Evolutionary conservation across 352 stramenopile genomes (phyloP), one percentile per base, ranked within the genome.

Genomic region (Phytophthora rubi): DNA sequence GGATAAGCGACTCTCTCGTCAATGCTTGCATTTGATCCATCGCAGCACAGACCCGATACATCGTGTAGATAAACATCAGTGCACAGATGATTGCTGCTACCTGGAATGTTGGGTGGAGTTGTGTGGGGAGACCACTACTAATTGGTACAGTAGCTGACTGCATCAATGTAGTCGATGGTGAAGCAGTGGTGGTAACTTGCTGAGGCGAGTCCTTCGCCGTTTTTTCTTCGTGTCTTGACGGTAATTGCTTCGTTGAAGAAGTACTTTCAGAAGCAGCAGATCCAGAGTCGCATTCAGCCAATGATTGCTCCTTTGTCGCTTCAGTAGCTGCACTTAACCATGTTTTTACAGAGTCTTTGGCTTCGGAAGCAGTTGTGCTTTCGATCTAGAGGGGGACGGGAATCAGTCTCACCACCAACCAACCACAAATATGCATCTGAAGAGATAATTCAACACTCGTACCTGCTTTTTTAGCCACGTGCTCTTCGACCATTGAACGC

Each of bases 391-490:
- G 15, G 35, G 10, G 10, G 10, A 6, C 10, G 35, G 35, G 5
- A 12, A 9, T 42, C 12, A 42, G 35, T 42, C 35, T 42, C 35
- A 42, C 37, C 10, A 45, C 37, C 6, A 54, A 6, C 10, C n/a
- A 15, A 35, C 18, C 7, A 13, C 23, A 48, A 59, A n/a, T 12
- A 2, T 30, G n/a, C 33, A 3, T 13, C 32, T 4, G 23, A 35
- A 15, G 7, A 49, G 23, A 44, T 13, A 33, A 28, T 57, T 48
- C 70, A 30, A 37, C 23, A 53, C n/a, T 28, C 69, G 8, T 72
- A 94, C 87, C 82, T 96, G 89, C 30, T 93, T 93, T 78, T 94
- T 96, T 18, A 96, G 70, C 86, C 88, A 95, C 35, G 89, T 96
- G 74, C 74, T 94, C 62, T 96, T 96, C 23, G 81, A 60, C 83